Base-by-base conservation (phyloP, 75 land plant species). In the Picea sitchensis region DNA sequence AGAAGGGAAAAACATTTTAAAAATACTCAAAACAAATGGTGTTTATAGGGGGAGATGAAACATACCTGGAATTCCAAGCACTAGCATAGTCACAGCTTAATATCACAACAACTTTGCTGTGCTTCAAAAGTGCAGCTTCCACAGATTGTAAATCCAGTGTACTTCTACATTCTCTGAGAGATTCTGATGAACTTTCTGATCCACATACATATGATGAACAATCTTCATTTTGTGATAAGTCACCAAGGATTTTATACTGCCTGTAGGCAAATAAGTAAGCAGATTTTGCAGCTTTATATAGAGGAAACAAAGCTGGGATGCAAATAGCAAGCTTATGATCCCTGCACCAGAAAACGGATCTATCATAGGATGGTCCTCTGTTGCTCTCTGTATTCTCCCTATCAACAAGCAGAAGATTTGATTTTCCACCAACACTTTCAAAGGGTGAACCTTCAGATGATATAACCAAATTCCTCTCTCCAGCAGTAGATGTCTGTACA, bases 21-120 rank as follows among this genome's bases (percentile, higher is more conserved):
- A 47, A 26, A 26, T 6, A 47, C 54, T 47, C 5, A 69, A 41
- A 20, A 18, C n/a, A 38, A 15, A 69, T 69, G 51, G 8, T 38
- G 3, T 41, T 18, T 20, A 41, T 31, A 65, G 26, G 44, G 32
- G 38, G 21, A 51, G 54, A 30, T 73, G 18, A 76, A 60, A 15
- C 14, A 21, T 34, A 89, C 91, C 88, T 89, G 72, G 75, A 51
- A 78, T 89, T 89, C 91, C 91, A 89, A 69, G 86, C 91, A 65
- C 74, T 87, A 59, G 73, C 74, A 77, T 78, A 80, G 82, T 89
- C 87, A 47, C 72, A 83, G 36, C 79, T 87, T 63, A 87, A 65
- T 67, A 89, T 34, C 21, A 89, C 61, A 61, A 89, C 63, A 30
- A 86, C 89, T 64, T 82, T 79, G 30, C 86, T 89, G 80, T 84